Evolutionary conservation across 2,329 filamentous ascomycete genomes (phyloP).

Genomic region (Fusarium longipes): DNA sequence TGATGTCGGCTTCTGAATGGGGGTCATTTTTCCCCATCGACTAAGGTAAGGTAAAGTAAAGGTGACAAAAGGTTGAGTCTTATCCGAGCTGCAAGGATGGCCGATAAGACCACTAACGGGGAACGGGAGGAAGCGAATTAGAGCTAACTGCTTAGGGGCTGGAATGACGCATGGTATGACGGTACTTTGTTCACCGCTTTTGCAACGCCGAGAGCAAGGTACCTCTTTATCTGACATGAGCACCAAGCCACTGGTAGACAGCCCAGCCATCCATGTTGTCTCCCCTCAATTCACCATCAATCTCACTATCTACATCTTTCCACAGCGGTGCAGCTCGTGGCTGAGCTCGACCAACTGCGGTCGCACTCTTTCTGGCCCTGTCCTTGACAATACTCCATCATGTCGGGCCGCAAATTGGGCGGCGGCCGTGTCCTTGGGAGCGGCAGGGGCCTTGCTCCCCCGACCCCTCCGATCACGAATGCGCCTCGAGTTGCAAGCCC

Average conservation of each 20-base stretch:
- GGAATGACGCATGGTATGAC: conserved; percentile 21
- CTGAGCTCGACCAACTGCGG: conserved; percentile 50
- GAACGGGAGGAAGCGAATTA: conserved; percentile 39
- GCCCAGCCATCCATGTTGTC: conserved; percentile 18
- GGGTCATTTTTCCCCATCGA: conserved; percentile 40
- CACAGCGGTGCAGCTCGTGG: conserved; percentile 48
- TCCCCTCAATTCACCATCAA: conserved; percentile 26
- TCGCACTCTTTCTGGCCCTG: conserved; percentile 44
- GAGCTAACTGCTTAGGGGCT: conserved; percentile 21
- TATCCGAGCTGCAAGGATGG: conserved; percentile 32
- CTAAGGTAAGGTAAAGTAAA: conserved; percentile 19
- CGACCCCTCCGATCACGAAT: conserved; percentile 54
- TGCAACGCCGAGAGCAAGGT: neutral
- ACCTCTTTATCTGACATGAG: conserved; percentile 31
- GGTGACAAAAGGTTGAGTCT: conserved; percentile 33
- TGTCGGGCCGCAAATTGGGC: conserved; percentile 89
- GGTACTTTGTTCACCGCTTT: conserved; percentile 18
- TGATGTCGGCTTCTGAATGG: conserved; percentile 42
- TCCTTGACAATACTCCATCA: conserved; percentile 52
- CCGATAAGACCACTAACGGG: conserved; percentile 35
- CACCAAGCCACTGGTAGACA: conserved; percentile 11
- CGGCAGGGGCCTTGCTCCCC: conserved; percentile 82
- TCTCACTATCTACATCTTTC: conserved; percentile 27
- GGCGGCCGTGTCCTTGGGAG: conserved; percentile 92
- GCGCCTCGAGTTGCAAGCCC: conserved; percentile 62